Conservation (phyloP, 202 grass and related monocot species). For the Schoenoplectus tabernaemontani region DNA sequence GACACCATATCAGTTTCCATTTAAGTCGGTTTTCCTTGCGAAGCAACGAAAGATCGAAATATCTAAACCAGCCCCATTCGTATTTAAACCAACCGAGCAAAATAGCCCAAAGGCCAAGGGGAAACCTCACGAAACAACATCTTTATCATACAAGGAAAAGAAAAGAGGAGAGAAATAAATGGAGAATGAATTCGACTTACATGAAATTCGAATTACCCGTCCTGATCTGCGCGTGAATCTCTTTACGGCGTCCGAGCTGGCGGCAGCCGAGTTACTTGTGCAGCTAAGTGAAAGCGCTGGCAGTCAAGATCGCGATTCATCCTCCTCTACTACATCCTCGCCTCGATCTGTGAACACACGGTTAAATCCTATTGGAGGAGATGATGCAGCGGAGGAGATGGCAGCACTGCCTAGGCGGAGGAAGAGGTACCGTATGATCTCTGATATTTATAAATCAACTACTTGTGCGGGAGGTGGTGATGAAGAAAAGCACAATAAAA, state of each 20-base stretch:
- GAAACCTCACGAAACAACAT: slow-evolving; percentile 1
- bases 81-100: neutral
- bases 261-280: slow-evolving; percentile 50
- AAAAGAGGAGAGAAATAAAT: slow-evolving; percentile 5
- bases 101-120: neutral
- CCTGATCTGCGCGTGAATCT: slow-evolving; percentile 7
- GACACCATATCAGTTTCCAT: slow-evolving; percentile 13
- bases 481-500: slow-evolving; percentile 25
- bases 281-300: slow-evolving; percentile 40
- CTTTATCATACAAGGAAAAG: slow-evolving; percentile 2
- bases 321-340: neutral
- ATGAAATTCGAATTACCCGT: neutral
- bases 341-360: slow-evolving; percentile 31
- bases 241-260: slow-evolving; percentile 54
- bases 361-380: neutral
- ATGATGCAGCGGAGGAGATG: neutral
- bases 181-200: slow-evolving; percentile 5
- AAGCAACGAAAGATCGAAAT: neutral
- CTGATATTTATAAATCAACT: slow-evolving; percentile 39
- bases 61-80: neutral
- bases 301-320: slow-evolving; percentile 12
- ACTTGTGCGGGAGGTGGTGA: neutral
- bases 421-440: slow-evolving; percentile 36
- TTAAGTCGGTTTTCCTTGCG: slow-evolving; percentile 22
- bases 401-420: slow-evolving; percentile 28